phyloP scores from a whole-genome alignment of 2,329 filamentous ascomycete species.

The Zymoseptoria crescenta region DNA sequence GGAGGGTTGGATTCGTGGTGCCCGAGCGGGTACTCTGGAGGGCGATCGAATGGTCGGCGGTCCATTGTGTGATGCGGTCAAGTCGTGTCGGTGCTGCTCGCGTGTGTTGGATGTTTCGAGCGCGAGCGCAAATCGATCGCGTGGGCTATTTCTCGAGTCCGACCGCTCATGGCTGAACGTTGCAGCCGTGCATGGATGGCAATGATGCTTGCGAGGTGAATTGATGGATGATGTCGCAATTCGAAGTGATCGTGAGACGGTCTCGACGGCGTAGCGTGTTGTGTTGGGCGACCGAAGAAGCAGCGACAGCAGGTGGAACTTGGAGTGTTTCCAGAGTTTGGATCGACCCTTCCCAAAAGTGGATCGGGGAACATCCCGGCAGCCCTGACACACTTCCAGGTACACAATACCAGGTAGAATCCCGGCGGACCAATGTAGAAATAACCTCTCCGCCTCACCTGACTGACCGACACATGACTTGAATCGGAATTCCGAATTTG shows the following conservation, averaged over 20 bases:
- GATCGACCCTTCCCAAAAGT: neutral
- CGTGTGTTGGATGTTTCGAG: neutral
- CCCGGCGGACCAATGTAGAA: too few species aligned
- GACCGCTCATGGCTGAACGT: neutral
- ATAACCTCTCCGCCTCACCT: too few species aligned
- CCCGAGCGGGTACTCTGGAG: conserved; percentile 34
- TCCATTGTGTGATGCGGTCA: conserved; percentile 14
- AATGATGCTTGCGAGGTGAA: neutral
- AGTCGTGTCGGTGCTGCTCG: neutral
- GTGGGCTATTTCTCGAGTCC: neutral
- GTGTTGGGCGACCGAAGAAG: neutral
- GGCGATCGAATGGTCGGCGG: conserved; percentile 29
- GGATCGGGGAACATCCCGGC: neutral
- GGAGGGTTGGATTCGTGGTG: conserved; percentile 22
- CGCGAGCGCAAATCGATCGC: neutral
- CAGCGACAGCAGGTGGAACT: neutral
- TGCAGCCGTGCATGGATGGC: neutral
- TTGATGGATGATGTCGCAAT: neutral
- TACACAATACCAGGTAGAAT: too few species aligned
- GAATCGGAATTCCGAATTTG: neutral
- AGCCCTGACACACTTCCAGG: neutral
- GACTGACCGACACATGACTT: too few species aligned
- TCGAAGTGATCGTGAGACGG: neutral
- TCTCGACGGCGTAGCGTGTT: neutral
- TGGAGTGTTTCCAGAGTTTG: neutral